Base-by-base conservation (phyloP, 2,329 filamentous ascomycete genomes). In the Botryotinia narcissicola region DNA sequence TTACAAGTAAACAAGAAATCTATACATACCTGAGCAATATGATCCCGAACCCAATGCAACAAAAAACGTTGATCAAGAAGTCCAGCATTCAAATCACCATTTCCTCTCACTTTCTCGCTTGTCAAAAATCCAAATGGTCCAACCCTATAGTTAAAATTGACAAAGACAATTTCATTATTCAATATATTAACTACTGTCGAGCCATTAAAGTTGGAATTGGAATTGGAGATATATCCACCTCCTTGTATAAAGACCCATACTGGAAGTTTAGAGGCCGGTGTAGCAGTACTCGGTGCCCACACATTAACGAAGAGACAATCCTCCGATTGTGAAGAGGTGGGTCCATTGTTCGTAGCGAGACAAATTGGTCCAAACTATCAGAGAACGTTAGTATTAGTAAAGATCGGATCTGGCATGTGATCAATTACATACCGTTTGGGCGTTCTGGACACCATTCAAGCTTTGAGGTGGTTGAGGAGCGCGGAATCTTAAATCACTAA, bases 91-190 rank as follows among this genome's bases (percentile, higher is more conserved):
- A 91, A 83, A 67, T 86, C 84, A 0, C 90, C 90, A 75, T 88
- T 82, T 8, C 82, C 79, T 54, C 85, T 84, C 16, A 92, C 83
- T 44, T 86, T 82, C 57, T 88, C 85, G 64, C 88, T 86, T 0
- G 88, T 86, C 1, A 92, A 83, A 76, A 92, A 92, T 0, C 90
- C 90, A 77, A 87, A 87, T 0, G 88, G 82, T 0, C 89, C 89
- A 10, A 92, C 87, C 10, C 90, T 86, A 78, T 91, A 91, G 80
- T 90, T 89, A 79, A 90, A 89, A 77, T 87, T 87, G 67, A 90
- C 87, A 71, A 88, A 84, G 22, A 91, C 81, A 66, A 90, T 82
- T 74, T 83, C 84, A 40, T 82, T 77, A 22, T 80, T 82, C 0
- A 86, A 87, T 75, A 79, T 79, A 42, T 82, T 79, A 37, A 88